Base-by-base conservation (phyloP, 352 stramenopile species). In the Blastocystis sp. region DNA sequence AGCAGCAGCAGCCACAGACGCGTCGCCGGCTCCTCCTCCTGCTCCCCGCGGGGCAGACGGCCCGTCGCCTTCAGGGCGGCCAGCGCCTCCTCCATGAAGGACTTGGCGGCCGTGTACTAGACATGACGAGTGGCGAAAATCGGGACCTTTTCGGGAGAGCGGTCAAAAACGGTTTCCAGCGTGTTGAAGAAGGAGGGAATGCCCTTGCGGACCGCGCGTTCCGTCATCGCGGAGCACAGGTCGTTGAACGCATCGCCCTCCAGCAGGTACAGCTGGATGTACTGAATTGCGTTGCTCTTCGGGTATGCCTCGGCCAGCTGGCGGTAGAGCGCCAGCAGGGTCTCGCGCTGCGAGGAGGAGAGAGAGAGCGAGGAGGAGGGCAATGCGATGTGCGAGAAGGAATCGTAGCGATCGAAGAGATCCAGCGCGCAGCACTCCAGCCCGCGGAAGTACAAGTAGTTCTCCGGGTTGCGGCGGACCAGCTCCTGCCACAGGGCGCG, bases 381-480 rank as follows among this genome's bases (percentile, higher is more conserved):
- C 2, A 81, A 45, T 59, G 65, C 21, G 9, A 81, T 14, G 21
- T 40, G 53, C 45, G 53, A 21, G 10, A 81, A 43, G 17, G 41
- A 45, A 19, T 19, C 11, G 53, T 69, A 84, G 7, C 5, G 48
- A 11, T 53, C 38, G 61, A 84, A 84, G 17, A 69, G 7, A 48
- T 45, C 4, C 21, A 84, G 53, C 7, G 40, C 74, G 61, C 74
- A 84, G 60, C 74, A 84, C 60, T 84, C 74, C 53, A 84, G 48
- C 45, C 74, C 74, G 14, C 74, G 45, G 17, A 61, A 45, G 66
- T 84, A 84, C 9, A 52, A 1, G 48, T 66, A 84, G 53, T 84
- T 84, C 52, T 69, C 56, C 0, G 21, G 14, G 45, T 84, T 84
- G 43, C 74, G 59, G n/a, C 9, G 19, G 56, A 84, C 19, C 2